phyloP scores from a whole-genome alignment of 495 filamentous ascomycete genomes.

The Hyphodiscus hymeniophilus region DNA sequence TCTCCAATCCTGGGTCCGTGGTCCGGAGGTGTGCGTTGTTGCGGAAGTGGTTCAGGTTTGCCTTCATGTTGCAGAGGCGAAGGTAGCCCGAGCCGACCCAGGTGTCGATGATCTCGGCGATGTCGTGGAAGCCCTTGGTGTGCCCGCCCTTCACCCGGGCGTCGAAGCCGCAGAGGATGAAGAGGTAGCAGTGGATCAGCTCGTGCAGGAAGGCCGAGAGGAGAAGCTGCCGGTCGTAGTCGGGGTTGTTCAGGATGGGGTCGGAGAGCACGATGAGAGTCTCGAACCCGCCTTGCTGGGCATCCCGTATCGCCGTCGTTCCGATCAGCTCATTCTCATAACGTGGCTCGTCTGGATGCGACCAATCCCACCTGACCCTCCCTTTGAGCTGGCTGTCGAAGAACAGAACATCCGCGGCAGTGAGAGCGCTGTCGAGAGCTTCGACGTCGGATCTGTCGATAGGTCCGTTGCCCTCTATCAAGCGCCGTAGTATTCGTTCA shows the following conservation, averaged over 20 bases:
- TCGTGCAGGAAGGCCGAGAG: slow-evolving; percentile 52
- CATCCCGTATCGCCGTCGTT: slow-evolving; percentile 40
- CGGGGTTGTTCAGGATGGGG: slow-evolving; percentile 35
- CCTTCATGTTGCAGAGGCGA: slow-evolving; percentile 42
- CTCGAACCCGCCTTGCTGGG: slow-evolving; percentile 34
- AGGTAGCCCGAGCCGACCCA: slow-evolving; percentile 42
- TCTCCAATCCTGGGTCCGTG: not conserved
- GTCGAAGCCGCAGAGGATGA: slow-evolving; percentile 44
- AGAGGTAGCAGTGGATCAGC: slow-evolving; percentile 49
- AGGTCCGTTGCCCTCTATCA: slow-evolving; percentile 8
- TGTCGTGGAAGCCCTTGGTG: slow-evolving; percentile 40
- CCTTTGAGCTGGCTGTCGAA: slow-evolving; percentile 40
- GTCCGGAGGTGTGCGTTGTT: slow-evolving; percentile 5
- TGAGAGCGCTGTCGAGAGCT: slow-evolving; percentile 40
- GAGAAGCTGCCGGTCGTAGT: slow-evolving; percentile 42
- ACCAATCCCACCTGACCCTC: slow-evolving; percentile 47
- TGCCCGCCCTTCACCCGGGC: slow-evolving; percentile 42
- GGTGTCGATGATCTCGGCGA: slow-evolving; percentile 41
- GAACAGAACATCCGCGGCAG: slow-evolving; percentile 44
- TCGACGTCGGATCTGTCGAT: slow-evolving; percentile 44
- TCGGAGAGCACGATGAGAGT: slow-evolving; percentile 46
- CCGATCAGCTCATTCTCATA: slow-evolving; percentile 40
- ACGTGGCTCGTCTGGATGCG: slow-evolving; percentile 16
- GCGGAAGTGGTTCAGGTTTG: slow-evolving; percentile 32
- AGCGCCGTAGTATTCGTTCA: slow-evolving; percentile 13